Percentiles rank a stretch among this genome's conserved stretches.
Evolutionary conservation across 2,329 filamentous ascomycete species (phyloP).

Genomic region (Tolypocladium endophyticum): DNA sequence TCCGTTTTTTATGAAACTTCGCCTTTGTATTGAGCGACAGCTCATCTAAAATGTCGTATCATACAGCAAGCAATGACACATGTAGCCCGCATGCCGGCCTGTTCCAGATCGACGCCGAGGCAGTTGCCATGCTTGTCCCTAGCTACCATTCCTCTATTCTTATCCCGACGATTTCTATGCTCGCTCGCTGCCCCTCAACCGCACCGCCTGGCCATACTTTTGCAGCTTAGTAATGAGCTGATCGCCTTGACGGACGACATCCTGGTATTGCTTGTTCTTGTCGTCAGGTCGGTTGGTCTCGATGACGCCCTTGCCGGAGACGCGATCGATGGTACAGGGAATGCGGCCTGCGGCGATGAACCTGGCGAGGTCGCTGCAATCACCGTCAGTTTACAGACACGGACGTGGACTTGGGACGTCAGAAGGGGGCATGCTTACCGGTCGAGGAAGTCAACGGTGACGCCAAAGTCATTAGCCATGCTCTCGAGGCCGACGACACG

Average conservation of each 20-base stretch:
- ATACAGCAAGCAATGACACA: slow-evolving; percentile 5
- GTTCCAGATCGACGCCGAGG: neutral
- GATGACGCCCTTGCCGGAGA: slow-evolving; percentile 91
- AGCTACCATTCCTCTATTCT: neutral
- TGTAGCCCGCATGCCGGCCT: neutral
- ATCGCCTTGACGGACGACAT: slow-evolving; percentile 95
- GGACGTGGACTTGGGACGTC: neutral
- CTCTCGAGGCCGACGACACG: slow-evolving; percentile 91
- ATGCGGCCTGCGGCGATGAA: slow-evolving; percentile 95
- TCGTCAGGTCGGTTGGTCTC: slow-evolving; percentile 96
- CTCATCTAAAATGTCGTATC: slow-evolving; percentile 2
- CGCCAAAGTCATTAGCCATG: slow-evolving; percentile 96
- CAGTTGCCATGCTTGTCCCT: neutral
- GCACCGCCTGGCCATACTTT: slow-evolving; percentile 96
- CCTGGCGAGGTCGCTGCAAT: slow-evolving; percentile 72
- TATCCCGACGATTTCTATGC: slow-evolving; percentile 38
- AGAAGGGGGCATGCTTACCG: slow-evolving; percentile 52
- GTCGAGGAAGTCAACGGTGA: slow-evolving; percentile 92
- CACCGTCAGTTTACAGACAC: neutral
- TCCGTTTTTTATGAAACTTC: neutral
- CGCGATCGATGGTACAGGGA: slow-evolving; percentile 93
- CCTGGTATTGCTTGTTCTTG: slow-evolving; percentile 99
- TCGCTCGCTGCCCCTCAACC: slow-evolving; percentile 87
- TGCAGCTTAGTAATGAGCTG: slow-evolving; percentile 97
- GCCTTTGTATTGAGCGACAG: neutral